Conservation (phyloP, 345 rosid genomes). For the Murraya paniculata region DNA sequence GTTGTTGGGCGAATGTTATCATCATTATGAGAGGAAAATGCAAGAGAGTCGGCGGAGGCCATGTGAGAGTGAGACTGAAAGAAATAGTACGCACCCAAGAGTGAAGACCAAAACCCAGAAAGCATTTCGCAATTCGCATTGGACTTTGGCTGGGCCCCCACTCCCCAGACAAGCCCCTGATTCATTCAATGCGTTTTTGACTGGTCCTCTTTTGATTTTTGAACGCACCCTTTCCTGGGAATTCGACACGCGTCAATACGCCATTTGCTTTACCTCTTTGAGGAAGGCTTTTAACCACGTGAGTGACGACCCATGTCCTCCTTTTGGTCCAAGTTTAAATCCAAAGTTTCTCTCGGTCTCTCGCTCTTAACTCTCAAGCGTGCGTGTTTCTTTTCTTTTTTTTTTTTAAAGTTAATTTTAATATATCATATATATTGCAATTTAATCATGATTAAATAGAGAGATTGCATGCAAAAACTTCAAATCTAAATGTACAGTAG, state of each 20-base stretch:
- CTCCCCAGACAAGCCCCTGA: neutral
- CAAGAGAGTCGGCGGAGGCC: neutral
- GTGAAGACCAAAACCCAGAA: neutral
- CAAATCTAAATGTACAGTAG: slow-evolving; percentile 1
- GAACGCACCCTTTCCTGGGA: slow-evolving; percentile 4
- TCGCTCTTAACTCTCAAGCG: too few species aligned
- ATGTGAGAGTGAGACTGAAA: neutral
- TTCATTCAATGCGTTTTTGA: slow-evolving; percentile 15
- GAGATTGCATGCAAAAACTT: neutral
- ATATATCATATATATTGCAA: too few species aligned
- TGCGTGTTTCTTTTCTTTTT: neutral
- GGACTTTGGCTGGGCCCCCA: neutral
- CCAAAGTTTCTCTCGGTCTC: neutral
- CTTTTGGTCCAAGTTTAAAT: slow-evolving; percentile 32
- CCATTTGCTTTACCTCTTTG: slow-evolving; percentile 26
- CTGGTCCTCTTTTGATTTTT: slow-evolving; percentile 28
- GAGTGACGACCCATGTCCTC: slow-evolving; percentile 55
- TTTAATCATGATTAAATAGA: neutral
- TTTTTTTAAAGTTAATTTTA: neutral
- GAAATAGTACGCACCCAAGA: neutral
- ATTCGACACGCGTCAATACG: slow-evolving; percentile 27
- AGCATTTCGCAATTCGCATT: neutral
- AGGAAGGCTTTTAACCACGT: slow-evolving; percentile 34
- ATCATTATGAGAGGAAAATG: neutral
- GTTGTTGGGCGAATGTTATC: too few species aligned